Conservation (phyloP, 495 filamentous ascomycete species). For the Podospora fimiseda region DNA sequence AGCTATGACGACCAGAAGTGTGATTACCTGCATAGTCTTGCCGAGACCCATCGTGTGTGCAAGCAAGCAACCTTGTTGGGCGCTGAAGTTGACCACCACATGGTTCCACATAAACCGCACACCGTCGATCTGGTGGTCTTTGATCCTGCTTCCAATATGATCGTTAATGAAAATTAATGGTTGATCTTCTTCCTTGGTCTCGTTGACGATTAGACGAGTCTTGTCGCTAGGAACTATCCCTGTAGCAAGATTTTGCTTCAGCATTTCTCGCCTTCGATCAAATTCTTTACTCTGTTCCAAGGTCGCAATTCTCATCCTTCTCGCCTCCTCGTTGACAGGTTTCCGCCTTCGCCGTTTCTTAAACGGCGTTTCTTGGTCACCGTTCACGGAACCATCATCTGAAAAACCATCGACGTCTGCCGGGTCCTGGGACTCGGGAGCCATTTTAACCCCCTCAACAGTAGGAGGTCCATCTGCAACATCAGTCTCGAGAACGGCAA, state of each 20-base stretch:
- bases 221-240: conserved; percentile 37
- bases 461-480: no score
- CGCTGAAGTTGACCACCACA: conserved; percentile 49
- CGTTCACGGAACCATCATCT: conserved; percentile 10
- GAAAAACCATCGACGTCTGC: conserved; percentile 6
- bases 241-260: conserved; percentile 38
- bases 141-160: conserved; percentile 43
- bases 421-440: not conserved
- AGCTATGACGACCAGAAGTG: conserved; percentile 67
- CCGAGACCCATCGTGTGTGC: conserved; percentile 92
- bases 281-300: conserved; percentile 39
- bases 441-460: not conserved
- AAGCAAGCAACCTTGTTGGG: conserved; percentile 68
- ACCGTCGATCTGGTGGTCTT: conserved; percentile 56
- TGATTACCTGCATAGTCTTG: conserved; percentile 88
- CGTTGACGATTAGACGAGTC: conserved; percentile 59
- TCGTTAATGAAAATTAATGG: conserved; percentile 46
- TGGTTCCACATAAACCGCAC: conserved; percentile 90
- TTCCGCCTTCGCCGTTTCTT: conserved; percentile 45
- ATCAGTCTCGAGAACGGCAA: no score
- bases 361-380: conserved; percentile 10
- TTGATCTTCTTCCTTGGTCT: conserved; percentile 54
- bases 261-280: conserved; percentile 41
- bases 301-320: conserved; percentile 41
- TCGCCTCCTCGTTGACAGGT: conserved; percentile 33